phyloP scores from a whole-genome alignment of 2,329 filamentous ascomycete genomes.

The Aspergillus spinulosporus region DNA sequence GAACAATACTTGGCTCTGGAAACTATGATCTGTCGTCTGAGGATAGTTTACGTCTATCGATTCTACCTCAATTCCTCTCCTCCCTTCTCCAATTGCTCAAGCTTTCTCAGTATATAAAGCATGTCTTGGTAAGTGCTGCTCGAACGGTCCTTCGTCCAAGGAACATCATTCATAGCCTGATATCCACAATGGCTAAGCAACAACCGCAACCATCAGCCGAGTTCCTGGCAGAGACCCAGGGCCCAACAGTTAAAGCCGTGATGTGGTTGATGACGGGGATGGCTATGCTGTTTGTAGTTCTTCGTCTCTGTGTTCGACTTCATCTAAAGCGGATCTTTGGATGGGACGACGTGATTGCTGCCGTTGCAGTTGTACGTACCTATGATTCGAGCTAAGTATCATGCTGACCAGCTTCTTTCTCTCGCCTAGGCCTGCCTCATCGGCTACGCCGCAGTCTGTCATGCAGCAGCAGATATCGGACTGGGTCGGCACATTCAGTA shows the following conservation, averaged over 20 bases:
- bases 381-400: not conserved
- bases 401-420: not conserved
- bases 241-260: conserved; percentile 9
- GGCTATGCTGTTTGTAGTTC: conserved; percentile 1
- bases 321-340: conserved; percentile 15
- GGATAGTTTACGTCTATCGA: not conserved
- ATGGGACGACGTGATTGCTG: conserved; percentile 14
- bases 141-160: not conserved
- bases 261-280: conserved; percentile 15
- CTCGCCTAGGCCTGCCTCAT: conserved; percentile 5
- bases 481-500: conserved; percentile 6
- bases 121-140: not conserved
- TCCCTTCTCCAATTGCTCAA: not conserved
- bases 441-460: conserved; percentile 12
- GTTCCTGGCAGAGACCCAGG: conserved; percentile 12
- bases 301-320: conserved; percentile 12
- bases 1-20: not conserved
- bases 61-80: not conserved
- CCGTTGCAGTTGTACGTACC: conserved; percentile 10
- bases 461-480: conserved; percentile 8
- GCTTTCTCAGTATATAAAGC: not conserved
- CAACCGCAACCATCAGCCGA: conserved; percentile 4
- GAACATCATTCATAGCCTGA: not conserved
- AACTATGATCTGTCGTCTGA: not conserved
- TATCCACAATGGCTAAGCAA: conserved; percentile 2